phyloP scores from a whole-genome alignment of 106 monocot species.

The Posidonia australis region DNA sequence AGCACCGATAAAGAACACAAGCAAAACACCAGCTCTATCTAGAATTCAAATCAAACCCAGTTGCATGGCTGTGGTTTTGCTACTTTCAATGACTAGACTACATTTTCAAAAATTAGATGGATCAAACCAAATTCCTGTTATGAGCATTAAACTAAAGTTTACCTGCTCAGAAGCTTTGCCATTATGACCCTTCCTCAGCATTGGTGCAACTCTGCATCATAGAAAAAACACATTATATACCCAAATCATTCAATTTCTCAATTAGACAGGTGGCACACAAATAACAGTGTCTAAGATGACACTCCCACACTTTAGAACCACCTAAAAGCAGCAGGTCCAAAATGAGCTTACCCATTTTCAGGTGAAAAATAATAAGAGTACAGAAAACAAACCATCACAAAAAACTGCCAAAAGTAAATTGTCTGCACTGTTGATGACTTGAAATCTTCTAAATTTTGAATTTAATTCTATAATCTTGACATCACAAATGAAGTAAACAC shows the following conservation, averaged over 20 bases:
- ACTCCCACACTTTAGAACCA: too few relatives aligned
- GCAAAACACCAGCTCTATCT: background rate
- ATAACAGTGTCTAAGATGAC: too few relatives aligned
- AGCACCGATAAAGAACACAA: background rate
- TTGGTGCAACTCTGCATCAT: background rate
- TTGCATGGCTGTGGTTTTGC: too few relatives aligned
- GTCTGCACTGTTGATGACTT: background rate
- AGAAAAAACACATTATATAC: background rate
- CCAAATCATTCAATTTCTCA: background rate
- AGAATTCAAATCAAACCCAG: background rate
- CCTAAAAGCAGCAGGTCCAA: background rate
- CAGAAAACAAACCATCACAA: background rate
- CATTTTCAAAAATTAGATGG: too few relatives aligned
- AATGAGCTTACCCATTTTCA: background rate
- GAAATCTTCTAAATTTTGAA: background rate
- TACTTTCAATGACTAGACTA: too few relatives aligned
- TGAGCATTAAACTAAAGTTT: background rate
- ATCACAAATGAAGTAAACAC: background rate
- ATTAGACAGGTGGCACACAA: too few relatives aligned
- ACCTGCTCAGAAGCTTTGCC: constrained; percentile 1
- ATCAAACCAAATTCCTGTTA: too few relatives aligned
- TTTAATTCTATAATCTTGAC: background rate
- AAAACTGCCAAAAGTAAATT: background rate
- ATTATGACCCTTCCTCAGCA: background rate
- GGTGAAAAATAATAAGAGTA: too few relatives aligned